Evolutionary conservation across 192 early-diverging fungal genomes (phyloP), one percentile per base, ranked within the genome.

Genomic region (Rhizoclosmatium globosum): DNA sequence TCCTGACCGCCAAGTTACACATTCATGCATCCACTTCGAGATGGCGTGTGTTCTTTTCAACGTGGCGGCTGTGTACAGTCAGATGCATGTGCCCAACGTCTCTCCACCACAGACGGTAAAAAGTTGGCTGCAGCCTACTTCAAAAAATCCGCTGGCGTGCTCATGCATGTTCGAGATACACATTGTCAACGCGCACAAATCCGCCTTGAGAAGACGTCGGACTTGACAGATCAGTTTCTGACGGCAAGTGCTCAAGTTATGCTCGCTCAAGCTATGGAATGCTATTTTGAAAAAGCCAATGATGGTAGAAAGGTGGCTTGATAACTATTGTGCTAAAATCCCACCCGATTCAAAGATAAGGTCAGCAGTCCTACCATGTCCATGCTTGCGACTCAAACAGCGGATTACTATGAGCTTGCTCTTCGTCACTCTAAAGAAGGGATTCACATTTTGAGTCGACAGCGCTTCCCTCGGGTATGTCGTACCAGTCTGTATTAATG

Each of bases 181-280:
- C 80, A 89, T 9, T 79, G 64, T n/a, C 79, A 83, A 53, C 74
- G 86, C 4, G 83, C 88, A 64, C 84, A 85, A 68, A 77, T 88
- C 13, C 86, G 87, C 41, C 53, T 88, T 0, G 83, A 86, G 13
- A 74, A 68, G 44, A 60, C 60, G 1, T 80, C 82, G 3, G 97
- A 97, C 77, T 86, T 97, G 80, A 90, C 89, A 2, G 85, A 93
- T 17, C 79, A 86, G 4, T 91, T 92, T 17, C 83, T 99, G 9
- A 89, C 91, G 4, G 90, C 92, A 1, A 82, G 91, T 1, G 87
- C 91, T 19, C 89, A 92, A 71, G 77, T 95, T 31, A 97, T 96
- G 94, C 84, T 96, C 1, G 94, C 95, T 4, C 97, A 99, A 81
- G 96, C 97, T 19, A 93, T 95, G 79, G 96, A 98, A 82, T 99